Base-by-base conservation (phyloP, 2,329 filamentous ascomycete genomes). In the Colletotrichum tropicale region DNA sequence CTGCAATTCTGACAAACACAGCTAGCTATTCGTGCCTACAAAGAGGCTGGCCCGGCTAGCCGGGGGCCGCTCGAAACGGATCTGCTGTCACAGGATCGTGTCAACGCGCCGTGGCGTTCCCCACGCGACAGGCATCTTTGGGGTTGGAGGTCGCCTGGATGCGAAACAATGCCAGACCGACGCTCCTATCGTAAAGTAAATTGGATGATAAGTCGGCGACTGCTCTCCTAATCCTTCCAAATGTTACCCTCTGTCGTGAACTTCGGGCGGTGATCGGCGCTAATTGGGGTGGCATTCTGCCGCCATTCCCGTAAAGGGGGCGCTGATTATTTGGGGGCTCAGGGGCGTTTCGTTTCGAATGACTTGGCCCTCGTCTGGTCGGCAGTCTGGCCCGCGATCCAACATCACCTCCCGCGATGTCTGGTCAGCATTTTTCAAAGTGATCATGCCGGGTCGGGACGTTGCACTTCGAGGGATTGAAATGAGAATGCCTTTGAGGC, bases 31-130 rank as follows among this genome's bases (percentile, higher is more conserved):
- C 36, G 36, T 43, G 12, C 58, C 58, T 32, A 61, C 58, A 28
- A 32, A n/a, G 26, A 65, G n/a, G n/a, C 56, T 61, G 28, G 30
- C 12, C 30, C 30, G 28, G 58, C 66, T 28, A 28, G 55, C n/a
- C 36, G 16, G 18, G 28, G 32, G 32, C 36, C 24, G 66, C 55
- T 73, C 73, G 70, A 75, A 75, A 75, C 73, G 21, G 56, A 73
- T 75, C 26, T 75, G 73, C 64, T 30, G 73, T 73, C 70, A 73
- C 73, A 75, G 70, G 70, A 65, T 73, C 64, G 70, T 75, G 62
- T 75, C 72, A 75, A 71, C 67, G 56, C 67, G 13, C 55, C 30
- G 58, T 71, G 38, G 68, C 28, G 36, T 61, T 52, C 60, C 60
- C 68, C 68, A 64, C 60, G 56, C 48, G 43, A 65, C 68, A 61